Evolutionary conservation across 805 yeast species (phyloP), one percentile per base, ranked within the genome.

Genomic region (Lachancea kluyveri): DNA sequence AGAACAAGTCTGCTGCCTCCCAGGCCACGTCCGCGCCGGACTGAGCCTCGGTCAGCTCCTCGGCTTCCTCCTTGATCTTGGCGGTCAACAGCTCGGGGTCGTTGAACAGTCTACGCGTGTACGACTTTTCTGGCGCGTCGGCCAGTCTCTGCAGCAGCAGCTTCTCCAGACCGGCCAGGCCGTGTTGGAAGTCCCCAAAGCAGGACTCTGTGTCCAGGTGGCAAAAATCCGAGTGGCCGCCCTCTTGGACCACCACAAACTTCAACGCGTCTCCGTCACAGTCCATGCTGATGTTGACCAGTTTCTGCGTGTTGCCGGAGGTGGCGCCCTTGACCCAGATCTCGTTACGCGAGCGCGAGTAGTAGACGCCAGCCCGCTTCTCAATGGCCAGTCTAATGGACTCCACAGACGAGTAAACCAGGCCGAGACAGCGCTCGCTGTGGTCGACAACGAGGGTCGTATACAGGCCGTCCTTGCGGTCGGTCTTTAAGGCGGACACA

Each of bases 321-420:
- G 96, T 84, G 35, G 81, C 80, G 18, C 98, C 98, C 59, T 92
- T 92, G 57, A 79, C 82, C 98, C 98, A 92, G 37, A 92, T 69
- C 26, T 94, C 97, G 40, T 85, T 77, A 50, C 81, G 78, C 35
- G 70, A 65, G 48, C 98, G 79, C 6, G 96, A 85, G 59, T 82
- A 96, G 60, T 92, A 92, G 2, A 92, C 95, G 36, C 98, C 98
- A 7, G 84, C 76, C 30, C 74, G 71, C 14, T 84, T 79, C 39
- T 74, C 74, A 45, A 92, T 72, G 8, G 97, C 92, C 48, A 82
- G 88, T 26, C 71, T 61, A 48, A 92, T 76, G 20, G 95, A 84
- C 46, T 81, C 87, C 24, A 60, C 60, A 0, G 95, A 85, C 0
- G 97, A 90, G 62, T 87, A 92, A 7, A 90, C 96, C 17, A 90